Base-by-base conservation (phyloP, 2,329 filamentous ascomycete species). In the Polychaeton citri region DNA sequence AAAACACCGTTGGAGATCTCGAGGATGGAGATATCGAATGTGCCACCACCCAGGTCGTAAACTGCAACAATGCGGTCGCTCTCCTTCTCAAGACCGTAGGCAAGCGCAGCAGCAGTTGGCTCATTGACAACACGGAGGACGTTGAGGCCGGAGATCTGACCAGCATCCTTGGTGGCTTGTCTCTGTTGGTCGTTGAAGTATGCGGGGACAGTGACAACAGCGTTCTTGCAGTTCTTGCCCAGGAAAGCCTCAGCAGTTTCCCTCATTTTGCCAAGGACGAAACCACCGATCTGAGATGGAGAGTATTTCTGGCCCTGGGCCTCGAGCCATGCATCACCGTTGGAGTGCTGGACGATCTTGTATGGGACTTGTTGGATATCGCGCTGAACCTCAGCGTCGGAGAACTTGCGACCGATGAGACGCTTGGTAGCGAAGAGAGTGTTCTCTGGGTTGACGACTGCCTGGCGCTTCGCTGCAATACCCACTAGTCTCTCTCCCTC, bases 101-200 rank as follows among this genome's bases (percentile, higher is more conserved):
- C 88, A 50, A 96, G 76, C 45, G 88, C 88, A 49, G 88, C 88
- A 55, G 88, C 88, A 49, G 88, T 96, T 42, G 88, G 88, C 74
- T 96, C 88, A 72, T 95, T 95, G 48, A 96, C 85, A 42, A 95
- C 86, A 76, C 88, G 87, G 54, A 94, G 81, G 50, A 96, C 88
- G 63, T 95, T 94, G 37, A 96, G 76, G 60, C 88, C 88, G 54
- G 88, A 76, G 55, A 96, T 96, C 64, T 93, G 84, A 67, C 88
- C 88, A 48, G 88, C 88, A 60, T 96, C 87, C 76, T 95, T 96
- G 66, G 87, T 96, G 52, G 86, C 86, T 68, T 95, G 88, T 68
- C 87, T 83, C 70, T 96, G 87, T 42, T 84, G 87, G 66, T 96
- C 87, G 67, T 96, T 96, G 76, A 96, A 96, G 74, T 96, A 96